Evolutionary conservation across 441 rosid species (phyloP).

Genomic region (Pelargonium fulgidum): DNA sequence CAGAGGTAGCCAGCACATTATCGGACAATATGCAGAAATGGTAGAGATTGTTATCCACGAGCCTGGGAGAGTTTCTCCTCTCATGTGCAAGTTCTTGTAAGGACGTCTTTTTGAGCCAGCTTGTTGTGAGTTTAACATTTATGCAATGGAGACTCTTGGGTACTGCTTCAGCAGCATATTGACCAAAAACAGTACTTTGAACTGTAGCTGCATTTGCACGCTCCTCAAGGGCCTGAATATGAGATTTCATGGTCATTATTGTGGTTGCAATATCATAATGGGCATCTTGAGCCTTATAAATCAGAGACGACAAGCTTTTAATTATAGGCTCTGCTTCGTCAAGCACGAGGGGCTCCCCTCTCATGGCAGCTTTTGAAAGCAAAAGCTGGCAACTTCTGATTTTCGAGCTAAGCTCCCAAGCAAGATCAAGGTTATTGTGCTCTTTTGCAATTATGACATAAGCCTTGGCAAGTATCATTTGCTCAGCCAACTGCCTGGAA

Average conservation of each 20-base stretch:
- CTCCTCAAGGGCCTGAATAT: conserved; percentile 90
- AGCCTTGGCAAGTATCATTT: conserved; percentile 93
- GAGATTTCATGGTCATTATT: conserved; percentile 79
- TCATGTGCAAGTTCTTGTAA: conserved; percentile 56
- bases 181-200: conserved; percentile 76
- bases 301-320: conserved; percentile 57
- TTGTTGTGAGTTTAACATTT: conserved; percentile 54
- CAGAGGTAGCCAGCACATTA: conserved; percentile 70
- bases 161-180: conserved; percentile 58
- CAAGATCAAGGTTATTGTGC: conserved; percentile 76
- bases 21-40: conserved; percentile 93
- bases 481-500: conserved; percentile 78
- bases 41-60: conserved; percentile 80
- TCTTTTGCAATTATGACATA: conserved; percentile 90
- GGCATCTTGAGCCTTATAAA: conserved; percentile 78
- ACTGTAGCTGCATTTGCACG: conserved; percentile 79
- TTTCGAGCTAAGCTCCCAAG: conserved; percentile 82
- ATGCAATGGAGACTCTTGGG: conserved; percentile 80
- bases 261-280: conserved; percentile 90
- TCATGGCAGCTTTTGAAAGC: conserved; percentile 86
- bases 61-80: conserved; percentile 63
- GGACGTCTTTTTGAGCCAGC: conserved; percentile 52
- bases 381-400: conserved; percentile 76
- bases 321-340: conserved; percentile 73
- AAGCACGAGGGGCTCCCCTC: conserved; percentile 51